Conservation (phyloP, 1,139 yeast species). For the Pichia sp. region DNA sequence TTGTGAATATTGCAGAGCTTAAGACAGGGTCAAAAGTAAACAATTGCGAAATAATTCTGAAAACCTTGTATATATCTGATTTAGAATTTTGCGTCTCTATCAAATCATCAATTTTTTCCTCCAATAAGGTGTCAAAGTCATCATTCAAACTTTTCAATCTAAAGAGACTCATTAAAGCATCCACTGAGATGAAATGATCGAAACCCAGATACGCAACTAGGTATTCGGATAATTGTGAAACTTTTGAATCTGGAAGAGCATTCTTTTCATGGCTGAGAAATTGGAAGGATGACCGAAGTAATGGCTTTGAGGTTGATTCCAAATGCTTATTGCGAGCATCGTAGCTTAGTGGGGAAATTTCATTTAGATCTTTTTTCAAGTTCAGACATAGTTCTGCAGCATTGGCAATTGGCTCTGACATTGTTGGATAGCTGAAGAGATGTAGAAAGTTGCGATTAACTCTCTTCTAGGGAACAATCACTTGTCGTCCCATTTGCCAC, state of each 20-base stretch:
- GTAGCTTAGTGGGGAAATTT: background rate
- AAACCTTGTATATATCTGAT: conserved; percentile 15
- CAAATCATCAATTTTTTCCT: conserved; percentile 21
- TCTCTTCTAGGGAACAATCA: no score
- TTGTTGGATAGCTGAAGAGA: background rate
- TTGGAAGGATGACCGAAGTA: conserved; percentile 6
- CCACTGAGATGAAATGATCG: conserved; percentile 9
- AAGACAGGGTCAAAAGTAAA: conserved; percentile 22
- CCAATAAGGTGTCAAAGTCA: conserved; percentile 1
- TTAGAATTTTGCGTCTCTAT: conserved; percentile 15
- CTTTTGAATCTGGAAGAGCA: background rate
- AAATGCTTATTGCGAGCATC: conserved; percentile 6
- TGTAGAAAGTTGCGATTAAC: no score
- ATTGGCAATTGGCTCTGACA: background rate
- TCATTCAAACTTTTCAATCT: conserved; percentile 2
- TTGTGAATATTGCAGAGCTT: conserved; percentile 20
- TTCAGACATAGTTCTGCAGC: background rate
- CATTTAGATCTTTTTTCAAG: conserved; percentile 4
- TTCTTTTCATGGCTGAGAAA: background rate
- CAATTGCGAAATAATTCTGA: conserved; percentile 20
- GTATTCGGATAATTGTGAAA: background rate
- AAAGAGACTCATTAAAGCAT: conserved; percentile 8
- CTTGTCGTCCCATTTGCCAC: no score
- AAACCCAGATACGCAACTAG: conserved; percentile 9
- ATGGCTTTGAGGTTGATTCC: conserved; percentile 5